A percentile compares a stretch with the other conserved stretches of the same genome.
These are phyloP conservation scores for Hydnum rufescens DNA, from an alignment of 768 basidiomycete genomes.

Conservation along the genomic window DNA sequence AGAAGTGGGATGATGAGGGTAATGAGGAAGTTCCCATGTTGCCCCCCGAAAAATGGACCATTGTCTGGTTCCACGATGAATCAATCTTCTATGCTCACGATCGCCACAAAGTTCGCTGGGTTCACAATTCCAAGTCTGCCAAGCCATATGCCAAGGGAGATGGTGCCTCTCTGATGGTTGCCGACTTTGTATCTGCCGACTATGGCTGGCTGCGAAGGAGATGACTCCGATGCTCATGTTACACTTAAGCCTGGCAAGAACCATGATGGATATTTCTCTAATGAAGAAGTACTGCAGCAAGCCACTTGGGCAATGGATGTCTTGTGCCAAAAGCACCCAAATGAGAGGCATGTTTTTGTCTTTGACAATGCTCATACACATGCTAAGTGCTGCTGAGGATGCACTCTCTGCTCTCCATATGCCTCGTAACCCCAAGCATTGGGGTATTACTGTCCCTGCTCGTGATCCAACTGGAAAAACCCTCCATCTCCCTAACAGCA, in stretches of 20 bases:
- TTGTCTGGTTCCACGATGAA: constrained; percentile 20
- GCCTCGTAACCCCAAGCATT: constrained; percentile 14
- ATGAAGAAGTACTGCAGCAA: constrained; percentile 14
- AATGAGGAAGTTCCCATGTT: background rate
- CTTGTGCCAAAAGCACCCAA: constrained; percentile 18
- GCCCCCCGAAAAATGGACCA: constrained; percentile 5
- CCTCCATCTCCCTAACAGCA: background rate
- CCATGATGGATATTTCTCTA: constrained; percentile 9
- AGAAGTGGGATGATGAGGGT: background rate
- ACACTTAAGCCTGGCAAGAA: constrained; percentile 6
- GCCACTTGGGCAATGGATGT: constrained; percentile 18
- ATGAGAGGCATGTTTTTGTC: constrained; percentile 18
- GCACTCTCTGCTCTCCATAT: constrained; percentile 20
- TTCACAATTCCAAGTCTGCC: constrained; percentile 15
- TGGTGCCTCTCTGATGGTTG: constrained; percentile 21
- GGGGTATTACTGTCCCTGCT: background rate
- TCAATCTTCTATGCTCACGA: constrained; percentile 25
- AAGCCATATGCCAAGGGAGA: constrained; percentile 22
- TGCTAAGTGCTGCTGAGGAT: constrained; percentile 15
- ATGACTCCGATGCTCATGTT: background rate
- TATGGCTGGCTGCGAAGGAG: background rate
- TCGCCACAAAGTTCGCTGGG: constrained; percentile 16
- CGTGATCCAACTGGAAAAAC: background rate
- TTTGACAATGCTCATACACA: constrained; percentile 23
- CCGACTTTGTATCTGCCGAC: constrained; percentile 20